Base-by-base conservation (phyloP, 2,329 filamentous ascomycete species). In the Microdochium bolleyi region DNA sequence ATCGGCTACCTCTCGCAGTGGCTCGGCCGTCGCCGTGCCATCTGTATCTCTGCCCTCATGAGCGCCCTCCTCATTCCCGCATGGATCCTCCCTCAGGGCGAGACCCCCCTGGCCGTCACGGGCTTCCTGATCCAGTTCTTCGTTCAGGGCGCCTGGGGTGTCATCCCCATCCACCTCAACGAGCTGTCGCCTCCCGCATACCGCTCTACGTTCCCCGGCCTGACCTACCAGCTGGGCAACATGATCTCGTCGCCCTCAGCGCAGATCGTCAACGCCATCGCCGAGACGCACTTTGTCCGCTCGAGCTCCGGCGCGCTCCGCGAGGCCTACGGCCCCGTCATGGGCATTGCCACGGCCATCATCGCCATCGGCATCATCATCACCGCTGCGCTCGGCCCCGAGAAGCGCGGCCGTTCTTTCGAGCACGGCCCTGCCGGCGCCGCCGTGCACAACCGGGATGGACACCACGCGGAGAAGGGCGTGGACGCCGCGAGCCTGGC, bases 1-100 rank as follows among this genome's bases (percentile, higher is more conserved):
- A 79, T 88, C 54, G 89, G 88, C 22, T 92, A 91, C 65, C 61
- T 83, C 8, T 89, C 84, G 8, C 88, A 92, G 63, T 89, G 84
- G 63, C 70, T 90, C 49, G 89, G 88, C 14, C 85, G 88, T 32
- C 83, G 88, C 24, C 78, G 84, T 38, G 78, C 82, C 51, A 89
- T 89, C 64, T 77, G 88, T 53, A 66, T 71, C 46, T 74, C 83
- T 1, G 78, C 82, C 13, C 57, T 88, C 54, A 71, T 85, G 54
- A 83, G 80, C n/a, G 81, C 70, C 16, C 61, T 72, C 50, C 66
- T 89, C 32, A 86, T 89, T 56, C 85, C 85, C 0, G 84, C 84
- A 2, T 88, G 85, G 84, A 86, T 88, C 56, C 72, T 88, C 2
- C 83, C 84, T 2, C 71, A 74, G n/a, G 75, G 71, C 51, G 82